A percentile compares a stretch with the other conserved stretches of the same genome.
Conservation (phyloP, 495 filamentous ascomycete species). For the Aspergillus affinis region DNA sequence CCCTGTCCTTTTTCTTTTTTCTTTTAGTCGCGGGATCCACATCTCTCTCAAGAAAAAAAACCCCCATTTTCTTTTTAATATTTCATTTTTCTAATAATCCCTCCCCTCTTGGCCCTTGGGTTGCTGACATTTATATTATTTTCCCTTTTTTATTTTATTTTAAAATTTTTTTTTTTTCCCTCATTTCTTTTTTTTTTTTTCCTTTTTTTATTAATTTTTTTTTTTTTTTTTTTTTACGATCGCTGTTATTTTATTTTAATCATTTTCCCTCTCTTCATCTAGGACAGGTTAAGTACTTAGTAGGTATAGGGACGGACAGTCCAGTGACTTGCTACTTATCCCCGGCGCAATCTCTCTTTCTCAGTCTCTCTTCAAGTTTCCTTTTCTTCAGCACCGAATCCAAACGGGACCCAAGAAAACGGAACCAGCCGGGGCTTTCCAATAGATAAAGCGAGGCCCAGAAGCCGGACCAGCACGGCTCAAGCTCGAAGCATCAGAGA, state of each 20-base stretch:
- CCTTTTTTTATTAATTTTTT: slow-evolving; percentile 7
- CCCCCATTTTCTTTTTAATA: slow-evolving; percentile 7
- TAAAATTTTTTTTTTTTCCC: slow-evolving; percentile 2
- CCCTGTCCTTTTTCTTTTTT: slow-evolving; percentile 10
- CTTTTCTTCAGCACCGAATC: slow-evolving; percentile 14
- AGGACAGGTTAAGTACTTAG: slow-evolving; percentile 14
- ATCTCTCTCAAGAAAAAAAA: background rate
- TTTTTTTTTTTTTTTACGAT: slow-evolving; percentile 2
- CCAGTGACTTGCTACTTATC: slow-evolving; percentile 16
- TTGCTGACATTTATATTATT: slow-evolving; percentile 15
- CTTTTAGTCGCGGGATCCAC: background rate
- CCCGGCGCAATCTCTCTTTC: background rate
- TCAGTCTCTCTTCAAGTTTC: slow-evolving; percentile 7
- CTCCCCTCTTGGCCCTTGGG: slow-evolving; percentile 14
- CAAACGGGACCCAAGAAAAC: slow-evolving; percentile 14
- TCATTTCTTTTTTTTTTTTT: slow-evolving; percentile 6
- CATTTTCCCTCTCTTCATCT: background rate
- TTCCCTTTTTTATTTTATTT: slow-evolving; percentile 11
- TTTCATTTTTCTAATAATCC: slow-evolving; percentile 10
- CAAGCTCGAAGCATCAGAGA: slow-evolving; percentile 19
- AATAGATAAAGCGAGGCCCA: slow-evolving; percentile 8
- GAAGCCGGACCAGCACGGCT: slow-evolving; percentile 6
- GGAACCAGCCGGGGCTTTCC: slow-evolving; percentile 1
- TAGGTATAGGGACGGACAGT: slow-evolving; percentile 17
- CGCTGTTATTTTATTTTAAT: background rate